Percentiles rank a stretch among this genome's conserved stretches.
phyloP scores from a whole-genome alignment of 179 eudicot species.

The Beta macrorhiza region DNA sequence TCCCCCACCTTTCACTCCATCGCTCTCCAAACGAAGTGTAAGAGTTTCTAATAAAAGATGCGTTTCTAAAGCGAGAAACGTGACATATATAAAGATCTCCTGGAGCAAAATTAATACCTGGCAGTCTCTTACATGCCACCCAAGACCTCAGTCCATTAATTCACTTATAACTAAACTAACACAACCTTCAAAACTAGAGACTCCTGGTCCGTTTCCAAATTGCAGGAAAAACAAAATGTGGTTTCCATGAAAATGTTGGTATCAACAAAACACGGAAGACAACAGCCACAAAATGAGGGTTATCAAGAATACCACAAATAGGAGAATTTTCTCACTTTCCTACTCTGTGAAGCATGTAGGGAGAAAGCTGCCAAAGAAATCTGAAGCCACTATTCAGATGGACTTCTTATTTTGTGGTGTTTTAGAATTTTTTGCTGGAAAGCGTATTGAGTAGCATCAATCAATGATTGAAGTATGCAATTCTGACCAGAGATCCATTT shows the following conservation, averaged over 20 bases:
- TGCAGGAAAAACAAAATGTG: background rate
- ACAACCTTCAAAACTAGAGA: background rate
- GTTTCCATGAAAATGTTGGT: background rate
- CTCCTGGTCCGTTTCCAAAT: background rate
- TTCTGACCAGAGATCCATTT: background rate
- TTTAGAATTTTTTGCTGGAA: no score
- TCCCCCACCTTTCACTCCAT: no score
- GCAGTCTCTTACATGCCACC: background rate
- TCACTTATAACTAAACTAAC: background rate
- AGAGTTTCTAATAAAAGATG: no score
- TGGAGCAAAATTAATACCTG: background rate
- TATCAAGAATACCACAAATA: background rate
- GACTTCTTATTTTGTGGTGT: no score
- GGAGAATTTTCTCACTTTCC: background rate
- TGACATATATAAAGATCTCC: background rate
- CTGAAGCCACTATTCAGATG: background rate
- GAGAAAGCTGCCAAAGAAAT: background rate
- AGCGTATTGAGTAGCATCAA: no score
- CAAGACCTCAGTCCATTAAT: background rate
- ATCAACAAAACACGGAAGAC: background rate
- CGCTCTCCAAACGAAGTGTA: no score
- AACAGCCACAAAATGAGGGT: background rate
- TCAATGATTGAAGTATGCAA: background rate
- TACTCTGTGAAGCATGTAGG: background rate
- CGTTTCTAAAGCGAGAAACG: background rate